Evolutionary conservation across 345 rosid genomes (phyloP).

Genomic region (Eutrema japonicum): DNA sequence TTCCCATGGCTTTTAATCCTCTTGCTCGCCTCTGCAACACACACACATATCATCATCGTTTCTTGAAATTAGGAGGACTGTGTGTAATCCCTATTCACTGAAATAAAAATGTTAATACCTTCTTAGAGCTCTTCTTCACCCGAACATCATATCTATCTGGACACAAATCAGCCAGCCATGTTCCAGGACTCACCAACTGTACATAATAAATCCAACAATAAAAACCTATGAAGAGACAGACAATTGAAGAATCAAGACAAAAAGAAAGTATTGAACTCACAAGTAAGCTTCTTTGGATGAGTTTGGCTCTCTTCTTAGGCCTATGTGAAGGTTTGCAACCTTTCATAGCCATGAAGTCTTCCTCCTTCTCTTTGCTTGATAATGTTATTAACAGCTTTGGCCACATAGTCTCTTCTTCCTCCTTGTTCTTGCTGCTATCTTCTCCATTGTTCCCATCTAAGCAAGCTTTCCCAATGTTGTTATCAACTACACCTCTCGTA

Average conservation of each 20-base stretch:
- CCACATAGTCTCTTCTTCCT: constrained; percentile 57
- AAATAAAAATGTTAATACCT: constrained; percentile 49
- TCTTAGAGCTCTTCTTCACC: constrained; percentile 89
- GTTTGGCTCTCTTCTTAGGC: constrained; percentile 88
- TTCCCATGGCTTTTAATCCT: constrained; percentile 71
- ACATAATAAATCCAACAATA: constrained; percentile 1
- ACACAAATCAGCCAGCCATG: constrained; percentile 83
- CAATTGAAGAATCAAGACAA: neutral
- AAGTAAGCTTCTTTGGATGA: constrained; percentile 80
- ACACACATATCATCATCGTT: neutral
- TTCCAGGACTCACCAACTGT: constrained; percentile 90
- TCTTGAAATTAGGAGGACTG: neutral
- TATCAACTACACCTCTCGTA: constrained; percentile 80
- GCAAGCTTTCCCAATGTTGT: constrained; percentile 57
- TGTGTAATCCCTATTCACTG: neutral
- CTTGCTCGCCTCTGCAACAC: constrained; percentile 54
- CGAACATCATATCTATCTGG: constrained; percentile 91
- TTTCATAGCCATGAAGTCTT: constrained; percentile 95
- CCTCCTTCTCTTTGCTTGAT: constrained; percentile 90
- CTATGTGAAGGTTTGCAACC: constrained; percentile 92
- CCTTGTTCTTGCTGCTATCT: constrained; percentile 48
- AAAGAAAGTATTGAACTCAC: constrained; percentile 41
- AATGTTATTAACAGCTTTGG: constrained; percentile 68
- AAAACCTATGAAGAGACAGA: neutral
- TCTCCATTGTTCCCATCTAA: constrained; percentile 51